Conservation (phyloP, 345 rosid genomes). For the Litchi chinensis region DNA sequence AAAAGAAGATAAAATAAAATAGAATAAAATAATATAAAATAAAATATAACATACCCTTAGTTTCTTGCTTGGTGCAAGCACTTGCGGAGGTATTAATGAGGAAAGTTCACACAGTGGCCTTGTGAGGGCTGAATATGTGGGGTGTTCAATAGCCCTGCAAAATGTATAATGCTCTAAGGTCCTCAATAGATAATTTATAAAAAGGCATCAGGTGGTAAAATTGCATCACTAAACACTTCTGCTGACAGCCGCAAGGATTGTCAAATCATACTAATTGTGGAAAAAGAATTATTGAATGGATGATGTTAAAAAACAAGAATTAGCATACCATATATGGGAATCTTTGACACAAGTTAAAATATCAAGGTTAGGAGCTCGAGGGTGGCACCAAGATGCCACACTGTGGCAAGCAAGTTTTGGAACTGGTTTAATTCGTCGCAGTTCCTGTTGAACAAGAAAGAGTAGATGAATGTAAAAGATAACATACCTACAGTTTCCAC, state of each 20-base stretch:
- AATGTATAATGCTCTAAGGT: conserved; percentile 21
- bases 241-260: background rate
- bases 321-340: conserved; percentile 90
- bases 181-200: conserved; percentile 4
- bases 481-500: conserved; percentile 13
- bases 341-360: conserved; percentile 95
- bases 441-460: conserved; percentile 56
- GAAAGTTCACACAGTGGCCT: conserved; percentile 98
- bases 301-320: conserved; percentile 12
- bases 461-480: conserved; percentile 17
- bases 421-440: conserved; percentile 96
- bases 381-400: conserved; percentile 99
- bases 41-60: conserved; percentile 65
- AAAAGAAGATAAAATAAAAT: too few relatives aligned
- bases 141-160: conserved; percentile 97
- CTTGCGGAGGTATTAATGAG: conserved; percentile 88
- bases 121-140: conserved; percentile 95
- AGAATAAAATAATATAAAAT: too few relatives aligned
- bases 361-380: conserved; percentile 98
- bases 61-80: conserved; percentile 84
- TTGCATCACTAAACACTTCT: background rate
- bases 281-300: conserved; percentile 20
- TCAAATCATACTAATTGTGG: conserved; percentile 14
- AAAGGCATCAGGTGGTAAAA: background rate
- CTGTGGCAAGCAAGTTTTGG: conserved; percentile 95